Percentiles rank a stretch among this genome's conserved stretches.
Evolutionary conservation across 1,284 basidiomycete species (phyloP).

Genomic region (Rhodotorula sp.): DNA sequence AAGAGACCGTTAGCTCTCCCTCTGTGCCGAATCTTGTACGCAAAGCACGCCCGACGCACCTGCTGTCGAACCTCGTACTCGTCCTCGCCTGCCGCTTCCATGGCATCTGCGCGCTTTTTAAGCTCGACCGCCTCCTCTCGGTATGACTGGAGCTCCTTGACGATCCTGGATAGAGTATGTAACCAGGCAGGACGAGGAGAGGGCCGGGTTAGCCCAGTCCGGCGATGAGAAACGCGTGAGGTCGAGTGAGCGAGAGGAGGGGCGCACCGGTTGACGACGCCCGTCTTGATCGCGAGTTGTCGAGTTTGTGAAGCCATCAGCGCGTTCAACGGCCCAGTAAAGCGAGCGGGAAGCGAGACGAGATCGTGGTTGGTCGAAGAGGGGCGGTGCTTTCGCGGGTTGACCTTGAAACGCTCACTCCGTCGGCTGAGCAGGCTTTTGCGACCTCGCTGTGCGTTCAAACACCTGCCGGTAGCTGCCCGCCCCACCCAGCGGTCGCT

Average conservation of each 20-base stretch:
- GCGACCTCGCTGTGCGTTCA: no score
- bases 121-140: conserved; percentile 19
- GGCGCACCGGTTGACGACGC: conserved; percentile 36
- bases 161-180: conserved; percentile 13
- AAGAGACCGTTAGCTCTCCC: no score
- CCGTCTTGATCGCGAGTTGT: conserved; percentile 36
- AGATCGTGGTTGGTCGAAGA: neutral
- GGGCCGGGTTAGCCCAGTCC: neutral
- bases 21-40: no score
- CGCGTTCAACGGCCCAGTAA: no score
- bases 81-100: conserved; percentile 30
- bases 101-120: conserved; percentile 8
- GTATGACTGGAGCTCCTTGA: conserved; percentile 35
- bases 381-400: neutral
- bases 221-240: neutral
- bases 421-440: neutral
- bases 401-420: neutral
- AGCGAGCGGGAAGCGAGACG: neutral
- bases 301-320: conserved; percentile 18
- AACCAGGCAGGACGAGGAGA: neutral
- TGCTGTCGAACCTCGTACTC: conserved; percentile 37
- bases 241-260: neutral
- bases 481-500: neutral
- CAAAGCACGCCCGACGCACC: conserved; percentile 11
- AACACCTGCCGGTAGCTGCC: neutral